These are phyloP conservation scores for Triangularia verruculosa DNA, from an alignment of 2,329 filamentous ascomycete genomes.

Conservation along the genomic window DNA sequence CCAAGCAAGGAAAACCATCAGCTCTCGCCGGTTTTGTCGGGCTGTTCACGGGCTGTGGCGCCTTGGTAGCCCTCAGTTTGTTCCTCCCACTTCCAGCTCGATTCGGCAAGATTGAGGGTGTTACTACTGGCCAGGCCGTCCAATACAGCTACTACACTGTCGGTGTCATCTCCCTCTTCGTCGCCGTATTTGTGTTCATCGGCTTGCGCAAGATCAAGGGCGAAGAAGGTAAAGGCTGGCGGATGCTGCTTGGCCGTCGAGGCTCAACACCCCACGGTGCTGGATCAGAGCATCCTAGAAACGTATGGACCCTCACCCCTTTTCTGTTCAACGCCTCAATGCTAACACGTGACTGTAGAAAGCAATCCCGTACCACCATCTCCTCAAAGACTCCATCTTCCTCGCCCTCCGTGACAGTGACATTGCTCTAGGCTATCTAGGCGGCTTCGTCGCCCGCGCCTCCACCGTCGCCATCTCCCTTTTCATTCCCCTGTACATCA, in stretches of 20 bases:
- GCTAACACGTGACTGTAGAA: conserved; percentile 24
- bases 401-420: conserved; percentile 72
- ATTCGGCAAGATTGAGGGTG: conserved; percentile 68
- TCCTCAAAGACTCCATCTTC: conserved; percentile 60
- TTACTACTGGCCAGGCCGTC: conserved; percentile 71
- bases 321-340: neutral
- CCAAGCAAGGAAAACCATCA: conserved; percentile 46
- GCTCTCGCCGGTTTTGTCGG: conserved; percentile 84
- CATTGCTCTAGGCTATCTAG: conserved; percentile 85
- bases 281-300: conserved; percentile 12
- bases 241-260: conserved; percentile 48
- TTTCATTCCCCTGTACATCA: conserved; percentile 90
- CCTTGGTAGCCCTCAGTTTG: conserved; percentile 73
- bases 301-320: conserved; percentile 15
- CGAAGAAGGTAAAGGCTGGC: conserved; percentile 75
- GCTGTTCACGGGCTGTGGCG: conserved; percentile 87
- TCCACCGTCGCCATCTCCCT: conserved; percentile 93
- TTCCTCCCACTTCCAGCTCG: conserved; percentile 85
- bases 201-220: conserved; percentile 68
- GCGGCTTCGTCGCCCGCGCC: conserved; percentile 90
- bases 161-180: conserved; percentile 64
- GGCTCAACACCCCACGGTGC: conserved; percentile 27
- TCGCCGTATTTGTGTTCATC: conserved; percentile 73
- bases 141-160: conserved; percentile 87
- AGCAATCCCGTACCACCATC: conserved; percentile 55